A percentile compares a stretch with the other conserved stretches of the same genome.
Conservation (phyloP, 2,329 filamentous ascomycete genomes). For the Seiridium unicorne region DNA sequence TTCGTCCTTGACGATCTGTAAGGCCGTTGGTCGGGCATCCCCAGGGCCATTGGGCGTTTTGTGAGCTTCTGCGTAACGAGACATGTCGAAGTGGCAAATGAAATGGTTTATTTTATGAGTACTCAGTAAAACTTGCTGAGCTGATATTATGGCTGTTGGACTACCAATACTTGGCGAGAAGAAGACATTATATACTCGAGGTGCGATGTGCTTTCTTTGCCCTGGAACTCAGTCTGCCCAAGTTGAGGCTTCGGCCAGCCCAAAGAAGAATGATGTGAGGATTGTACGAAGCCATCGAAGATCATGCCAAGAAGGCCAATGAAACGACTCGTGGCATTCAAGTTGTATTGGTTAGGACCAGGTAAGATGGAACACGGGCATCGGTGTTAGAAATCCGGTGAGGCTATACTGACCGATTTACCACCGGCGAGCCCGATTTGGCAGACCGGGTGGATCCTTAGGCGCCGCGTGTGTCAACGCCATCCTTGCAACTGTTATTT, state of each 20-base stretch:
- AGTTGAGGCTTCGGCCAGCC: no score
- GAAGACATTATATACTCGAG: no score
- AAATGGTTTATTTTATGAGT: no score
- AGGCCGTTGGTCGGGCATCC: conserved; percentile 18
- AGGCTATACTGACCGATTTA: neutral
- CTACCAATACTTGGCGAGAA: no score
- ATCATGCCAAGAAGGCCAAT: no score
- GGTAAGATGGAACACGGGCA: neutral
- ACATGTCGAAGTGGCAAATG: neutral
- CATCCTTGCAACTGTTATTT: no score
- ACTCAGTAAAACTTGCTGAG: neutral
- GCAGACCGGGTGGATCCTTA: neutral
- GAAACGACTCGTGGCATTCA: no score
- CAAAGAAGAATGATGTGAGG: no score
- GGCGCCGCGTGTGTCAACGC: no score
- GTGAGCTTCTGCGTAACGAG: conserved; percentile 13
- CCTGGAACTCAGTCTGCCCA: no score
- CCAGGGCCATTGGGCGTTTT: conserved; percentile 13
- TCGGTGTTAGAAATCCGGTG: neutral
- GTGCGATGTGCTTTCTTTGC: no score
- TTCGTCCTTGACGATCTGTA: conserved; percentile 1
- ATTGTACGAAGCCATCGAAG: no score
- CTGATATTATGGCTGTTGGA: neutral
- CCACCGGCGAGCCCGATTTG: neutral
- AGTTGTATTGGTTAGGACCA: neutral